Evolutionary conservation across 352 stramenopile species (phyloP), one percentile per base, ranked within the genome.

Genomic region (Phytophthora sp.): DNA sequence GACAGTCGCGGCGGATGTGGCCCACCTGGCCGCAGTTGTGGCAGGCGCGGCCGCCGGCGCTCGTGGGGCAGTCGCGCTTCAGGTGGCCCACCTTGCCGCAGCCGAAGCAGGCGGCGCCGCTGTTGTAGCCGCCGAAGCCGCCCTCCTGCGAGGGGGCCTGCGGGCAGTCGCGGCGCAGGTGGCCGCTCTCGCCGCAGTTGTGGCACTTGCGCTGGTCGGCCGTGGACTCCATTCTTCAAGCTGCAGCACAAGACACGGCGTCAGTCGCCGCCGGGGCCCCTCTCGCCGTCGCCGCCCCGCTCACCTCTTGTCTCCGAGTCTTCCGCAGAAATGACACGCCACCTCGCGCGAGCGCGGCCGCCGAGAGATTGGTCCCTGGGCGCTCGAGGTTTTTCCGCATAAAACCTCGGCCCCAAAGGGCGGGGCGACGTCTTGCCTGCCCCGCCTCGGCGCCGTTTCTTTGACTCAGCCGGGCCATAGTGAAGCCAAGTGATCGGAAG

Each of bases 1-100:
- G 77, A 76, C 84, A 93, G 68, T 93, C 84, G 18, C 84, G 86
- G 56, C 86, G 86, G 54, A 92, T 77, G 82, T 94, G 86, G 60
- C 79, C 86, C 8, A 73, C 48, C 55, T 90, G 76, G 66, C 86
- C 86, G 67, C 86, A 94, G 76, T 92, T 92, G 76, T 94, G 86
- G 82, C 86, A 94, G 41, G 81, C 74, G 39, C 86, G 86, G 59
- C 72, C 78, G 54, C 69, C 68, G 20, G 62, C 27, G 24, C 39
- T 65, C 11, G 66, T 80, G 35, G 85, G 82, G 78, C 85, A 94
- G 68, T 94, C 83, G 43, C 85, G 85, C 81, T 92, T 94, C 46
- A 94, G 52, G 78, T 94, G 85, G 45, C 85, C 85, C 12, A 63
- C 57, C 77, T 94, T 92, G 72, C 83, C 83, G 69, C 85, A 94